A percentile compares a stretch with the other conserved stretches of the same genome.
phyloP scores from a whole-genome alignment of 257 asterid genomes.

The Solanum dulcamara region DNA sequence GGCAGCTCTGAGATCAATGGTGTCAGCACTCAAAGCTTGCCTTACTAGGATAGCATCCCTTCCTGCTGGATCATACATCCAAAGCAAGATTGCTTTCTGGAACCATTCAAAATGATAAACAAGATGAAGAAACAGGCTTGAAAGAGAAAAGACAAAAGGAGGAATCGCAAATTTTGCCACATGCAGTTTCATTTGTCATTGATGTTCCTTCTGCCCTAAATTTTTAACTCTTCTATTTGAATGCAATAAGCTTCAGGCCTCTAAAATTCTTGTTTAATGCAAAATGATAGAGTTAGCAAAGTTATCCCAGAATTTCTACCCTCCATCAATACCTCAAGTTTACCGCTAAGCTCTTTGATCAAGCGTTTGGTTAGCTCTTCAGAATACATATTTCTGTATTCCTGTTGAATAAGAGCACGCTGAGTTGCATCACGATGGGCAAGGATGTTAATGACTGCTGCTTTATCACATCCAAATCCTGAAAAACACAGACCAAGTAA shows the following conservation, averaged over 20 bases:
- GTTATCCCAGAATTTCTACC: background rate
- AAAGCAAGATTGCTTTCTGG: slow-evolving; percentile 68
- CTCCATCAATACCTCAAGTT: slow-evolving; percentile 44
- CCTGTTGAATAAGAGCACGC: slow-evolving; percentile 75
- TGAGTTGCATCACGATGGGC: slow-evolving; percentile 82
- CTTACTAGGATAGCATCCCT: slow-evolving; percentile 71
- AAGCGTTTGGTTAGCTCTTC: slow-evolving; percentile 72
- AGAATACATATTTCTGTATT: slow-evolving; percentile 57
- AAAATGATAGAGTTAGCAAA: background rate
- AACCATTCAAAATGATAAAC: background rate
- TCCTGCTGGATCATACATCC: slow-evolving; percentile 90
- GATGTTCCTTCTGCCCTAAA: background rate
- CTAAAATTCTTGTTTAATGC: background rate
- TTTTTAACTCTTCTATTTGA: background rate
- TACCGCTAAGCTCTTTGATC: slow-evolving; percentile 73
- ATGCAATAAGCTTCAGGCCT: background rate
- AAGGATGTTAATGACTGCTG: slow-evolving; percentile 64
- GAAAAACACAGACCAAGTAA: background rate
- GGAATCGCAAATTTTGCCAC: background rate
- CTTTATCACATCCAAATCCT: slow-evolving; percentile 95
- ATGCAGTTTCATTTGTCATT: background rate
- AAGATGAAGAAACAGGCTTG: background rate
- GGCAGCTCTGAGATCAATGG: slow-evolving; percentile 51
- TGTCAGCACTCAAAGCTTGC: slow-evolving; percentile 34
- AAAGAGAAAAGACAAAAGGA: background rate